phyloP scores from a whole-genome alignment of 768 basidiomycete genomes.

The Dendrothele bispora region DNA sequence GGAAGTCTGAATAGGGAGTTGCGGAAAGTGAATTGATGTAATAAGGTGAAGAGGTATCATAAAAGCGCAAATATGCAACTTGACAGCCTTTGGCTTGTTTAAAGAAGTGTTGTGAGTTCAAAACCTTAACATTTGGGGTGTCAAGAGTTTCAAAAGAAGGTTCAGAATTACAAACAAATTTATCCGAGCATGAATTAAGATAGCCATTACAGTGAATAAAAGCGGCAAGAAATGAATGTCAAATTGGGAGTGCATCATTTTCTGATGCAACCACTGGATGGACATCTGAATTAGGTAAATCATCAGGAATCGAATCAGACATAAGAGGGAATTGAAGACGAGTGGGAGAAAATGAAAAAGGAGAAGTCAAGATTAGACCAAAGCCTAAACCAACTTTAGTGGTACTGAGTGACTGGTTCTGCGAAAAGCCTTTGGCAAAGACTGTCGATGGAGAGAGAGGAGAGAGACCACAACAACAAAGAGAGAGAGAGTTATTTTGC shows the following conservation, averaged over 20 bases:
- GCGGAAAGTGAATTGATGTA: neutral
- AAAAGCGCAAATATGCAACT: neutral
- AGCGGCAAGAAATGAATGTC: neutral
- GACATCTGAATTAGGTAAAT: neutral
- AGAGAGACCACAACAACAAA: constrained; percentile 22
- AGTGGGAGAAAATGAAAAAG: neutral
- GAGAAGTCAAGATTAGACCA: constrained; percentile 13
- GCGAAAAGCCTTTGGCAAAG: neutral
- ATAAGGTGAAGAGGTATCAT: neutral
- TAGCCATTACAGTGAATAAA: neutral
- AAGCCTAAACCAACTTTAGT: constrained; percentile 19
- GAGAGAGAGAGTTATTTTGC: constrained; percentile 19
- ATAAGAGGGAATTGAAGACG: too few species aligned
- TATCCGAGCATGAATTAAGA: neutral
- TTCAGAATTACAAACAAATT: neutral
- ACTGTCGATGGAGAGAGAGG: constrained; percentile 1
- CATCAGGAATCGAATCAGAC: neutral
- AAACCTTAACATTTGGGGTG: neutral
- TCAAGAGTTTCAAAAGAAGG: neutral
- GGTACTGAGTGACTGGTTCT: neutral
- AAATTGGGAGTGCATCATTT: too few species aligned
- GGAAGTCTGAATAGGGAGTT: too few species aligned
- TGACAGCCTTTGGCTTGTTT: neutral
- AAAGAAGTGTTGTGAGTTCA: neutral
- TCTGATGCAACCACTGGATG: too few species aligned